Evolutionary conservation across 305 asterid genomes (phyloP), one percentile per base, ranked within the genome.

Genomic region (Fraxinus platypoda): DNA sequence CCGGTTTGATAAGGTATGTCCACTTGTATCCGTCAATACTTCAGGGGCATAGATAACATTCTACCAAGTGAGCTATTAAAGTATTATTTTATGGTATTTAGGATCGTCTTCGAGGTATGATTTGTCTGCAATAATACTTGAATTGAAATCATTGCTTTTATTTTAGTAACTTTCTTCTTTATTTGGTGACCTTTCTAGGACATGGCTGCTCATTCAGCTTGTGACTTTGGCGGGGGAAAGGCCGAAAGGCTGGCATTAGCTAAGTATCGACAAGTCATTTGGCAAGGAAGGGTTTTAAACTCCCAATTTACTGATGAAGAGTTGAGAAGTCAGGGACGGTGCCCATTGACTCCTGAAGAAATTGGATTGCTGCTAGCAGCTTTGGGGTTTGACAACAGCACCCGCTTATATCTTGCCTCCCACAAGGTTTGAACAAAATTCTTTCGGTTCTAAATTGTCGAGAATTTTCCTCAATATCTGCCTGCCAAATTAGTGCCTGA

Each of bases 201-300:
- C 85, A 96, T 96, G 99, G 98, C 99, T 87, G 97, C 99, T 3
- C 99, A 94, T 88, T 94, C 98, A 62, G 98, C 99, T 38, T 94
- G 98, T 73, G 98, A 95, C 84, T 95, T 95, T 81, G 98, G 98
- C 54, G 99, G 99, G 23, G 99, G 99, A 33, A 92, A 91, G 85
- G 98, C 97, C 66, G 99, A 96, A 85, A 92, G 92, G 34, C 86
- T 92, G 84, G 97, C 98, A 49, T 91, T 96, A 46, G 98, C 98
- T 57, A 96, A 93, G 87, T 96, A 96, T 77, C 92, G 99, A 34
- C 98, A 94, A 87, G 91, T 92, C 28, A 87, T 96, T 75, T 93
- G 99, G 99, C 98, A 94, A 82, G 99, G 99, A 74, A 89, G 98
- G 81, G 98, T 96, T 43, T 85, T 95, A 0, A 95, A 95, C 77